A percentile compares a stretch with the other conserved stretches of the same genome.
phyloP scores from a whole-genome alignment of 2,329 filamentous ascomycete species.

The Nemania sp. region DNA sequence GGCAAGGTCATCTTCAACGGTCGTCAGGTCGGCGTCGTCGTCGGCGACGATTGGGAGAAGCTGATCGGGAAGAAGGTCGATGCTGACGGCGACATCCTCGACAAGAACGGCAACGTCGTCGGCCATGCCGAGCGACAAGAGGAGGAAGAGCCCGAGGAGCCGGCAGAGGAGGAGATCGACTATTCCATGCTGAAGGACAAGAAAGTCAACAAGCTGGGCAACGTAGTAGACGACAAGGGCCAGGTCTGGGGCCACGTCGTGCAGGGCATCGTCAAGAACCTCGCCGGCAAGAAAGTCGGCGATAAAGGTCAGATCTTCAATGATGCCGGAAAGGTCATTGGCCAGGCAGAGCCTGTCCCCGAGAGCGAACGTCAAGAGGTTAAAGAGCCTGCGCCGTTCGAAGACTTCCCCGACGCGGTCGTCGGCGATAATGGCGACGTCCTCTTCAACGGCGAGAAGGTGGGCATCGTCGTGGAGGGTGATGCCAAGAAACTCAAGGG shows the following conservation, averaged over 20 bases:
- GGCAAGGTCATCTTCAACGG: constrained; percentile 46
- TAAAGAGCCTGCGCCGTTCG: constrained; percentile 57
- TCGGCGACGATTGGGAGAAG: constrained; percentile 44
- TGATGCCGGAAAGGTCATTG: constrained; percentile 69
- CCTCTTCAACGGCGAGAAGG: constrained; percentile 55
- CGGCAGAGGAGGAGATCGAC: constrained; percentile 47
- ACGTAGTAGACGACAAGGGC: constrained; percentile 58
- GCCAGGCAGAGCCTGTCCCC: constrained; percentile 67
- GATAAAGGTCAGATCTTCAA: constrained; percentile 73
- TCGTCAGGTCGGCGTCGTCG: constrained; percentile 44
- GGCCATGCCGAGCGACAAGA: constrained; percentile 43
- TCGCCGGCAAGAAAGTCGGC: constrained; percentile 67
- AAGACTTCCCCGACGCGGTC: constrained; percentile 59
- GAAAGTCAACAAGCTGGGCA: constrained; percentile 64
- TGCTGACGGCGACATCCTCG: constrained; percentile 44
- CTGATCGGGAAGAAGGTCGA: constrained; percentile 45
- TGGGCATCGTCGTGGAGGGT: constrained; percentile 67
- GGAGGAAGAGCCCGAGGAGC: constrained; percentile 39
- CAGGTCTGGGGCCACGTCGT: constrained; percentile 64
- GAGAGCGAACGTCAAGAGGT: constrained; percentile 55
- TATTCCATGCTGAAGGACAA: constrained; percentile 56
- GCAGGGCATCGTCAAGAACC: constrained; percentile 65
- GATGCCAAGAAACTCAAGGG: constrained; percentile 67
- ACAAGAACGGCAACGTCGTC: constrained; percentile 44
- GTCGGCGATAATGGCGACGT: constrained; percentile 60